phyloP scores from a whole-genome alignment of 345 rosid genomes.

The Eucalyptus erythrocorys region DNA sequence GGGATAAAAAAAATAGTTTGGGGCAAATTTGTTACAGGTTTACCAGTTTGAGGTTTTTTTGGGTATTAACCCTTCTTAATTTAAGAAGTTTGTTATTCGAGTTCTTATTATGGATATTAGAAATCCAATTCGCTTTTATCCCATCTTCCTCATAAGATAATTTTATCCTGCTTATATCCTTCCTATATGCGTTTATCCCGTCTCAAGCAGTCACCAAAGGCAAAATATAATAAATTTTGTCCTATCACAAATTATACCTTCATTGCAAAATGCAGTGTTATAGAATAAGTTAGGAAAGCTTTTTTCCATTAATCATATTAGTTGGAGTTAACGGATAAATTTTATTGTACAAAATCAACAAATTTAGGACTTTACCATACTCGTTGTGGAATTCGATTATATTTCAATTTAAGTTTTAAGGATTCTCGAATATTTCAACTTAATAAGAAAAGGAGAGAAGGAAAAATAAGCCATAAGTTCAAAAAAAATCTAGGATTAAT shows the following conservation, averaged over 20 bases:
- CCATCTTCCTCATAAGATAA: accelerated
- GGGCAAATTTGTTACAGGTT: too few species aligned
- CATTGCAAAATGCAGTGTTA: too few species aligned
- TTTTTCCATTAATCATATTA: background rate
- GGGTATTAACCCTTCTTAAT: too few species aligned
- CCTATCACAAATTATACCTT: accelerated
- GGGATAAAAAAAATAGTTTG: too few species aligned
- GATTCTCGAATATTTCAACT: background rate
- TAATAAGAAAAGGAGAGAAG: too few species aligned
- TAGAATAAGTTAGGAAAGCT: background rate
- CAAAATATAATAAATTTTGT: too few species aligned
- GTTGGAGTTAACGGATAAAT: background rate
- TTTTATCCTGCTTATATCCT: accelerated
- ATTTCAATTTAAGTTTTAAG: background rate
- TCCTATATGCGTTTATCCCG: accelerated
- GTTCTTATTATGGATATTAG: too few species aligned
- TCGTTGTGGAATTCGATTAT: background rate
- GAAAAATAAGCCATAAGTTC: background rate
- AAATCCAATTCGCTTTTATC: too few species aligned
- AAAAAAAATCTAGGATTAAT: background rate
- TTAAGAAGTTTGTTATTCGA: too few species aligned
- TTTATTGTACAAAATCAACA: accelerated
- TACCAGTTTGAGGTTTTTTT: too few species aligned
- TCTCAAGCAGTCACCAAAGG: accelerated
- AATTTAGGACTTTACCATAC: background rate